These are phyloP conservation scores for Ophiostoma fasciatum DNA, from an alignment of 2,329 filamentous ascomycete genomes.

Conservation along the genomic window DNA sequence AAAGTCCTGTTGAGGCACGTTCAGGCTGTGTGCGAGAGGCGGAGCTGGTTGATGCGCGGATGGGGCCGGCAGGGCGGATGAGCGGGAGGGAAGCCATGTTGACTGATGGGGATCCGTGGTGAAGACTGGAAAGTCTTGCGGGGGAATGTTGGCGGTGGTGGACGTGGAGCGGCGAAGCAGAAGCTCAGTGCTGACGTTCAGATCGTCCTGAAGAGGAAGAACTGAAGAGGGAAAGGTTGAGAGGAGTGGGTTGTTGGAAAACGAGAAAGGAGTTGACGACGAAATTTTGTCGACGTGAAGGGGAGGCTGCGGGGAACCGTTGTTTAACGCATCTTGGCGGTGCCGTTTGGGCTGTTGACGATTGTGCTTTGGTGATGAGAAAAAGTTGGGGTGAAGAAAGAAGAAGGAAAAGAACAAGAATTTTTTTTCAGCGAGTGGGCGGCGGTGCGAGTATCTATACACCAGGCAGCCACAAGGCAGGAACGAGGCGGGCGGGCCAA, in stretches of 20 bases:
- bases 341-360: conserved; percentile 18
- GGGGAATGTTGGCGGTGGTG: conserved; percentile 43
- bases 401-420: conserved; percentile 20
- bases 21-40: conserved; percentile 26
- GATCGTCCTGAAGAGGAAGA: conserved; percentile 42
- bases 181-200: conserved; percentile 52
- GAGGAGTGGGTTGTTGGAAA: conserved; percentile 27
- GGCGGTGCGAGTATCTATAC: conserved; percentile 25
- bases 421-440: conserved; percentile 12
- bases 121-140: conserved; percentile 59
- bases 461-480: conserved; percentile 6
- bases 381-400: conserved; percentile 21
- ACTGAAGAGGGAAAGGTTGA: conserved; percentile 27
- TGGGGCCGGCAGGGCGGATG: conserved; percentile 46
- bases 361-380: conserved; percentile 16
- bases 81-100: conserved; percentile 67
- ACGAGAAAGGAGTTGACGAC: conserved; percentile 25
- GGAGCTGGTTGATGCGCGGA: conserved; percentile 43
- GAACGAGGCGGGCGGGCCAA: too few relatives aligned
- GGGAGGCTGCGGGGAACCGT: conserved; percentile 20
- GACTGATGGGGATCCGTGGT: conserved; percentile 64
- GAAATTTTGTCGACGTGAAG: conserved; percentile 35
- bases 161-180: conserved; percentile 41
- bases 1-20: conserved; percentile 53
- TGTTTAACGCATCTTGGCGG: conserved; percentile 45